Evolutionary conservation across 2,329 filamentous ascomycete species (phyloP).

Genomic region (Alternaria arbusti): DNA sequence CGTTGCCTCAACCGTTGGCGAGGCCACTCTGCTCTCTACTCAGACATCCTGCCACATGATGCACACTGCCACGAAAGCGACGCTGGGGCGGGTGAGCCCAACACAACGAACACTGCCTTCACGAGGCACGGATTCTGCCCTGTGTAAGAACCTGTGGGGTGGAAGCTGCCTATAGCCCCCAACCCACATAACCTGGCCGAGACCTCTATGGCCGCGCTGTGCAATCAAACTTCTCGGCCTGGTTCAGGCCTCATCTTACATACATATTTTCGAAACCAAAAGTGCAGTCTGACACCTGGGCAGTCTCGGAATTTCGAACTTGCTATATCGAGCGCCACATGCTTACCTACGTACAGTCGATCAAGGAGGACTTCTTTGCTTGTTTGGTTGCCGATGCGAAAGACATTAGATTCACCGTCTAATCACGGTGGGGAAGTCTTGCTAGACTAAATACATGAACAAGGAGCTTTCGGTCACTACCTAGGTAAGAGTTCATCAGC

Average conservation of each 20-base stretch:
- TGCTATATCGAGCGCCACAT: not conserved
- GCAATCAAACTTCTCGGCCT: not conserved
- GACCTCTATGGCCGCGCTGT: not conserved
- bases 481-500: not conserved
- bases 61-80: not conserved
- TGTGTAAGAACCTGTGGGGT: not conserved
- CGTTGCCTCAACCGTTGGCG: not conserved
- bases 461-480: not conserved
- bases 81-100: not conserved
- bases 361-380: not conserved
- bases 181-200: not conserved
- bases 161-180: not conserved
- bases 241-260: not conserved
- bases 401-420: not conserved
- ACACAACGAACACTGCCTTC: not conserved
- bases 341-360: not conserved
- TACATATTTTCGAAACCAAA: not conserved
- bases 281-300: not conserved
- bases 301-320: not conserved
- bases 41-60: not conserved
- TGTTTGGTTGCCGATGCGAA: not conserved
- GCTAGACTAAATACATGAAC: not conserved
- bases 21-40: not conserved
- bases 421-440: not conserved
- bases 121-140: not conserved